Conservation (phyloP, 179 eudicot genomes). For the Sideroxylon spinosum region DNA sequence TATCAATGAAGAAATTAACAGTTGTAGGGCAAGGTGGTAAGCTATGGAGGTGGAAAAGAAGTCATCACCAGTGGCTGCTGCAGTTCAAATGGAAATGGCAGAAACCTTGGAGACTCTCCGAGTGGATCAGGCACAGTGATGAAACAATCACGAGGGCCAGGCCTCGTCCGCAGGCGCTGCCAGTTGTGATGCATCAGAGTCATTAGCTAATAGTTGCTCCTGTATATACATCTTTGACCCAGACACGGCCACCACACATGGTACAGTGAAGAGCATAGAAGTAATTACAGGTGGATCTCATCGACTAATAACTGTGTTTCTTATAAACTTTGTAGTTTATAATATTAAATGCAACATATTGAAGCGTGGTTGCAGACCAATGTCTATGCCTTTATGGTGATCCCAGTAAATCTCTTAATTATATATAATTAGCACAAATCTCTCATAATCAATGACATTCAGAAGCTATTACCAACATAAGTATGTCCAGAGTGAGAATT, state of each 20-base stretch:
- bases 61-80: constrained; percentile 95
- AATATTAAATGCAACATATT: too few species aligned
- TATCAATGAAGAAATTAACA: constrained; percentile 83
- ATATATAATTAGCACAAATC: not conserved
- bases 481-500: not conserved
- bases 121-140: constrained; percentile 93
- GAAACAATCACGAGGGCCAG: constrained; percentile 78
- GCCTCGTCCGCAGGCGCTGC: constrained; percentile 76
- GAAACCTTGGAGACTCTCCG: constrained; percentile 97
- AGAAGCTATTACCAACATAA: not conserved
- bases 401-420: not conserved
- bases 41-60: constrained; percentile 99
- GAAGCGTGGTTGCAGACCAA: too few species aligned
- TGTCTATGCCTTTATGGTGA: not conserved
- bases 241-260: constrained; percentile 16
- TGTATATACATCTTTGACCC: constrained; percentile 26
- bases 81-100: constrained; percentile 99
- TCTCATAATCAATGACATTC: not conserved
- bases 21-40: constrained; percentile 83
- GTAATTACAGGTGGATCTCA: constrained; percentile 28
- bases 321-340: not conserved
- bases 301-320: not conserved
- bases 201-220: constrained; percentile 28
- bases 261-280: constrained; percentile 13
- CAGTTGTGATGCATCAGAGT: constrained; percentile 39